phyloP scores from a whole-genome alignment of 2,329 filamentous ascomycete species.

The Epichloe amarillans region DNA sequence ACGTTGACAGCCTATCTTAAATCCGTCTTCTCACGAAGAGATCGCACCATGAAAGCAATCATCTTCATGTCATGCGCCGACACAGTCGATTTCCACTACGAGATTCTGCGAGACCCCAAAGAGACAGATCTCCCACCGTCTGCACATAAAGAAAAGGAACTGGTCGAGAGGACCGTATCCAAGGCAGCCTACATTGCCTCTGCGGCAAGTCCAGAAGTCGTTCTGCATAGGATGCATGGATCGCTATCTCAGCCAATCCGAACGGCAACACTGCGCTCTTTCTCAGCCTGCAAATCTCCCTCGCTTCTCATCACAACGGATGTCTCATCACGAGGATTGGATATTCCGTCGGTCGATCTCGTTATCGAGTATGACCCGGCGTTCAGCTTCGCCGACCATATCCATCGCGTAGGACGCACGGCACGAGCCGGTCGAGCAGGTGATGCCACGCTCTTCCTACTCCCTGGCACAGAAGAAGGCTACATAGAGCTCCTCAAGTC shows the following conservation, averaged over 20 bases:
- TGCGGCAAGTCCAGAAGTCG: conserved; percentile 57
- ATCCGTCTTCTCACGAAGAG: conserved; percentile 74
- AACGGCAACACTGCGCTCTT: conserved; percentile 72
- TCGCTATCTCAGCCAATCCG: conserved; percentile 80
- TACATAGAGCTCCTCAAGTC: conserved; percentile 63
- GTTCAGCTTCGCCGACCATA: conserved; percentile 83
- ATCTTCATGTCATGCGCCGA: conserved; percentile 96
- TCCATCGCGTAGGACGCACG: conserved; percentile 89
- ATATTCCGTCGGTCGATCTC: conserved; percentile 87
- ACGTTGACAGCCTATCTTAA: conserved; percentile 76
- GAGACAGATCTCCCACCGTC: conserved; percentile 15
- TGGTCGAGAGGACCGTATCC: conserved; percentile 47
- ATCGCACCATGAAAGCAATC: conserved; percentile 91
- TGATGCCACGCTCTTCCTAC: conserved; percentile 76
- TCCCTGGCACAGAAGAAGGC: conserved; percentile 82
- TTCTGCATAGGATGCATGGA: conserved; percentile 78
- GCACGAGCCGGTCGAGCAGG: conserved; percentile 84
- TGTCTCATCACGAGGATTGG: conserved; percentile 87
- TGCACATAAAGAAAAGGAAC: conserved; percentile 19
- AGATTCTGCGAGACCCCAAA: conserved; percentile 48
- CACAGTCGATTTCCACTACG: conserved; percentile 92
- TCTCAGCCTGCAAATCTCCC: conserved; percentile 59
- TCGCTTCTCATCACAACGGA: conserved; percentile 87
- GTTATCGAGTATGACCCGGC: conserved; percentile 95
- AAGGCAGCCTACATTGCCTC: conserved; percentile 61